Base-by-base conservation (phyloP, 768 basidiomycete species). In the Chalciporus sphaerocephalus region DNA sequence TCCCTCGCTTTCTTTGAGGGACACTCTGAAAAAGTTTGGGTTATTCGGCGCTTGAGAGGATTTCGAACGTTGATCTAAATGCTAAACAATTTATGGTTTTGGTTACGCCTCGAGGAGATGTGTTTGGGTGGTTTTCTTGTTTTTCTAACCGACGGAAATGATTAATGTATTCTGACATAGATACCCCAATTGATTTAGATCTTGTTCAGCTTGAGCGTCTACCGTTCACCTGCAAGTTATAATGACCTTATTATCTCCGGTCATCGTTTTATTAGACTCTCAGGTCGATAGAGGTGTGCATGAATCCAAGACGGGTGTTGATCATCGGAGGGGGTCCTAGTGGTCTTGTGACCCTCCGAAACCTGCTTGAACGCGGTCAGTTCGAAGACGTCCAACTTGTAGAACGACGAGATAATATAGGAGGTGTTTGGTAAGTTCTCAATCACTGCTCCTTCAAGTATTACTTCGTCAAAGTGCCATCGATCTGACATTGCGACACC, bases 271-370 rank as follows among this genome's bases (percentile, higher is more conserved):
- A 16, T 13, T 38, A 16, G 28, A 44, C 25, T 3, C 49, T 47
- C n/a, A n/a, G n/a, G n/a, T n/a, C n/a, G 46, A 18, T 12, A 22
- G 33, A 25, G 39, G 18, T 21, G 24, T 12, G 6, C 13, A n/a
- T 21, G 20, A 21, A n/a, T 6, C 41, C 50, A 18, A 53, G 27
- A 34, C 47, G 58, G 2, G 41, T 75, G 27, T 65, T 79, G 9
- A 53, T 79, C 42, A 60, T 79, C 17, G 75, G 76, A 12, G 75
- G 69, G 1, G 77, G 76, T 1, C 69, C 74, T 11, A 61, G 69
- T 47, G 75, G 77, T 4, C 67, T 79, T 4, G 73, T 76, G 5
- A 59, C 73, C 13, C 67, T 76, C 16, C 71, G 75, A n/a, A 79
- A 79, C 48, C 58, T 76, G 20, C 38, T 65, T n/a, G 62, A 69